These are phyloP conservation scores for Ajuga chamaepitys DNA, from an alignment of 257 asterid species.

Conservation along the genomic window DNA sequence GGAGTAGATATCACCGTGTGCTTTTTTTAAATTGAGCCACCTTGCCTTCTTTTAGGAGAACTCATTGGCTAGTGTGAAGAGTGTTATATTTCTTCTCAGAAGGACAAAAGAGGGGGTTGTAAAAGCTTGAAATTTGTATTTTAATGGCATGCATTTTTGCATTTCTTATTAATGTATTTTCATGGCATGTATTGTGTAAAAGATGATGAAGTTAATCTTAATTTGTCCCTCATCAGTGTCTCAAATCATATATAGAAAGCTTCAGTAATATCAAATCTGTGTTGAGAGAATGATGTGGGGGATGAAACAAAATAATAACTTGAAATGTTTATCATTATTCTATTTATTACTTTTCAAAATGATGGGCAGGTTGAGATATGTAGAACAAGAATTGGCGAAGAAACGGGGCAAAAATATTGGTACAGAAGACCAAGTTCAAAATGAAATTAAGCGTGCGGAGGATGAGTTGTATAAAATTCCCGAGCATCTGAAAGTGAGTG, in stretches of 20 bases:
- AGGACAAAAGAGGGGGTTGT: not conserved
- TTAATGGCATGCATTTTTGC: not conserved
- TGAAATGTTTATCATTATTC: not conserved
- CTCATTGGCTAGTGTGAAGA: not conserved
- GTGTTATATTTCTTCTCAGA: not conserved
- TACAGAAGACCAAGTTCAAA: constrained; percentile 49
- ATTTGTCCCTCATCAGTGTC: not conserved
- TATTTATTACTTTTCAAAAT: not conserved
- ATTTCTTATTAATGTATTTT: too few relatives aligned
- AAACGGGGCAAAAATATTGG: constrained; percentile 68
- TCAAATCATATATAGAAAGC: not conserved
- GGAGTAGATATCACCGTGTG: not conserved
- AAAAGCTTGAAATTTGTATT: not conserved
- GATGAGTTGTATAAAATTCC: constrained; percentile 86
- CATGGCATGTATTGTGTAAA: not conserved
- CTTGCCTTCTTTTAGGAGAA: not conserved
- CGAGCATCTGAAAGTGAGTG: constrained; percentile 82
- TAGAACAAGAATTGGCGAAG: constrained; percentile 92
- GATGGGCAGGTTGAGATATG: constrained; percentile 65
- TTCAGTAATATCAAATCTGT: not conserved
- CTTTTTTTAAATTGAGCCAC: not conserved
- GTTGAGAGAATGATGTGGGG: not conserved
- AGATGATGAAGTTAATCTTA: not conserved
- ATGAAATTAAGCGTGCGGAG: constrained; percentile 74
- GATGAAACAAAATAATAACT: not conserved